phyloP scores from a whole-genome alignment of 179 eudicot species.

The Beta corolliflora region DNA sequence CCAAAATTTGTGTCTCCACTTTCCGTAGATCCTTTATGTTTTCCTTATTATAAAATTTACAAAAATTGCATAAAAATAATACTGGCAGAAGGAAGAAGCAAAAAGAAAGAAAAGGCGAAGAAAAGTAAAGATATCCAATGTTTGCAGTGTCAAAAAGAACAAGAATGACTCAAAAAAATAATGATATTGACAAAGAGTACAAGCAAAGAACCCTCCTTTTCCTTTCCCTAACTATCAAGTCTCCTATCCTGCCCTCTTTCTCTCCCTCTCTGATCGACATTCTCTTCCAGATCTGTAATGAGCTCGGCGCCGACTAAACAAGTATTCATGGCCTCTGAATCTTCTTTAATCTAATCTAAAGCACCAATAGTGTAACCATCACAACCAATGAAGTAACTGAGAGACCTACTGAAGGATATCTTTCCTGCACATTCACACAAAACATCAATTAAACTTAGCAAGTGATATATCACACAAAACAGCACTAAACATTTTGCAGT shows the following conservation, averaged over 20 bases:
- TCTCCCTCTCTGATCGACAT: too few species aligned
- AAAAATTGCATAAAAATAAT: neutral
- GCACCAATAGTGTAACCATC: constrained; percentile 10
- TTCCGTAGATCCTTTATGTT: neutral
- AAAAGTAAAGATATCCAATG: constrained; percentile 13
- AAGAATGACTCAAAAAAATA: constrained; percentile 19
- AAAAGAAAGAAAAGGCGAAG: neutral
- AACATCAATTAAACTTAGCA: too few species aligned
- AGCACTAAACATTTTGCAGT: too few species aligned
- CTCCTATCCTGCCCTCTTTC: neutral
- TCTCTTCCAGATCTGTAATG: neutral
- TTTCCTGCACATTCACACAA: constrained; percentile 29
- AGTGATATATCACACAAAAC: neutral
- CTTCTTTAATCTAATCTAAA: constrained; percentile 4
- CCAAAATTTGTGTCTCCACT: too few species aligned
- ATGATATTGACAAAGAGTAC: constrained; percentile 24
- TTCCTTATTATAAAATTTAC: neutral
- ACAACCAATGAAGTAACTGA: constrained; percentile 3
- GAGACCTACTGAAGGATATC: constrained; percentile 20
- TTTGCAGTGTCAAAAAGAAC: constrained; percentile 19
- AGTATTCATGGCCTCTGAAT: neutral
- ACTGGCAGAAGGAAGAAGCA: neutral
- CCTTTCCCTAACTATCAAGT: constrained; percentile 28
- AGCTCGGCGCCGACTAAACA: neutral
- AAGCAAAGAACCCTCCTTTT: constrained; percentile 29